These are phyloP conservation scores for Saturnispora dispora DNA, from an alignment of 805 yeast species.

Conservation along the genomic window DNA sequence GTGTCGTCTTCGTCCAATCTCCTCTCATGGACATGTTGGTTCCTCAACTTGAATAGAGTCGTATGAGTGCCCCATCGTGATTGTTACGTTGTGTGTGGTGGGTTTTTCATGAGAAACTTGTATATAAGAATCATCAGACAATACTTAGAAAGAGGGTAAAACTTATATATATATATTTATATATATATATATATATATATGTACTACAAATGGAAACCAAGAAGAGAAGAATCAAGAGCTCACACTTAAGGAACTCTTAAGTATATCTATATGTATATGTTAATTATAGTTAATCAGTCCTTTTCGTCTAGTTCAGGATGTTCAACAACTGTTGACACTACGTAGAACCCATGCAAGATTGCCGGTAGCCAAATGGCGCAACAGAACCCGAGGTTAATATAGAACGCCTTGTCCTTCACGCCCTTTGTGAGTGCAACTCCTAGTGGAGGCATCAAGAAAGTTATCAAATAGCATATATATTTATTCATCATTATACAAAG, in stretches of 20 bases:
- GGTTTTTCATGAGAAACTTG: background rate
- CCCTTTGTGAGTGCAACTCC: conserved; percentile 66
- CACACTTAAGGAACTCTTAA: background rate
- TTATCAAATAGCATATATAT: conserved; percentile 15
- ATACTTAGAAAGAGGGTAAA: background rate
- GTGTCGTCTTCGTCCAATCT: conserved; percentile 69
- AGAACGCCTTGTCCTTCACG: conserved; percentile 44
- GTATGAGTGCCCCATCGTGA: background rate
- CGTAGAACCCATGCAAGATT: conserved; percentile 64
- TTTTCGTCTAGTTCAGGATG: conserved; percentile 5
- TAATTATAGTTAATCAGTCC: background rate
- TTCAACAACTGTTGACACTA: conserved; percentile 28
- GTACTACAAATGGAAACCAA: background rate
- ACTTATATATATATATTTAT: background rate
- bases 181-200: background rate
- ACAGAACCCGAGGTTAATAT: conserved; percentile 56
- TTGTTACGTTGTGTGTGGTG: background rate
- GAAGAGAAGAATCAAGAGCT: background rate
- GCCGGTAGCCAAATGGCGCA: conserved; percentile 67
- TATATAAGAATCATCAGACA: background rate
- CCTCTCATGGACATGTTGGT: conserved; percentile 75
- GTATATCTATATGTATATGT: background rate
- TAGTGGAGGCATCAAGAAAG: conserved; percentile 61
- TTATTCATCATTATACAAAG: conserved; percentile 5
- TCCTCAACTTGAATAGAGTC: conserved; percentile 42